Base-by-base conservation (phyloP, 2,329 filamentous ascomycete genomes). In the Parascedosporium putredinis region DNA sequence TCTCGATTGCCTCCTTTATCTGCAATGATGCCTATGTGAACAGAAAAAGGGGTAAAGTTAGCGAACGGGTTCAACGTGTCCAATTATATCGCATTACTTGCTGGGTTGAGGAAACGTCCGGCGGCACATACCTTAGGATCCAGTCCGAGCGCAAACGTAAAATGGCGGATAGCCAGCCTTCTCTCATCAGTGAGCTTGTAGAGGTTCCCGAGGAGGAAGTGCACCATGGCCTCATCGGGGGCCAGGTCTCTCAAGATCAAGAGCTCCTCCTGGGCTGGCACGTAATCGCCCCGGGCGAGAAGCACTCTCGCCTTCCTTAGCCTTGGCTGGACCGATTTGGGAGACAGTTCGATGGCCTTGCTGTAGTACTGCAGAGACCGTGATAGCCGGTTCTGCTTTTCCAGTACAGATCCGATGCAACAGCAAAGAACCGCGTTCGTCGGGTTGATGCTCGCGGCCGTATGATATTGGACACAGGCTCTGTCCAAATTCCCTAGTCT, bases 1-100 rank as follows among this genome's bases (percentile, higher is more conserved):
- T 84, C 70, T 97, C 91, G 70, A 98, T 96, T 16, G 88, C 89
- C 64, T 95, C 89, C 68, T 97, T 98, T 67, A 98, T 96, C 65
- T 89, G 85, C 55, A 87, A 84, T 56, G 88, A 89, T 58, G 91
- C 88, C 90, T 95, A 56, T 12, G 33, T n/a, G n/a, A n/a, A n/a
- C n/a, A n/a, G n/a, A n/a, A n/a, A n/a, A n/a, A n/a, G n/a, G n/a
- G n/a, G n/a, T n/a, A n/a, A n/a, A n/a, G n/a, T n/a, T n/a, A n/a
- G n/a, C n/a, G n/a, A n/a, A n/a, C n/a, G n/a, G n/a, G n/a, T n/a
- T n/a, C n/a, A n/a, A n/a, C n/a, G n/a, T n/a, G n/a, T n/a, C n/a
- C n/a, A n/a, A n/a, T n/a, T n/a, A n/a, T n/a, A n/a, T n/a, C n/a
- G n/a, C n/a, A n/a, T n/a, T n/a, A n/a, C n/a, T n/a, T n/a, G n/a